Evolutionary conservation across 495 filamentous ascomycete species (phyloP), one percentile per base, ranked within the genome.

Genomic region (Aspergillus ostianus): DNA sequence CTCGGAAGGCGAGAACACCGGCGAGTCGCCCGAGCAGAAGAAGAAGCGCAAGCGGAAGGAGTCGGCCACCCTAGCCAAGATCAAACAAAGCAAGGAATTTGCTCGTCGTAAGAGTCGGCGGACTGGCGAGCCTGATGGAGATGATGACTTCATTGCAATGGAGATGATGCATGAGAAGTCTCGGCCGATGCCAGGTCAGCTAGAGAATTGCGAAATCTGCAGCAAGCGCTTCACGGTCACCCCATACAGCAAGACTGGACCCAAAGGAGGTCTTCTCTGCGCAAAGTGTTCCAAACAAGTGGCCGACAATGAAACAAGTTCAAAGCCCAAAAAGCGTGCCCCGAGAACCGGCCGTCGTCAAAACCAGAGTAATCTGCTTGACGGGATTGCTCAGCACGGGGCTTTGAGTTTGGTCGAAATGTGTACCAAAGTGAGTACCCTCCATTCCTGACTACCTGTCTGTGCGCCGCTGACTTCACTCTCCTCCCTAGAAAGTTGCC

Each of bases 161-260:
- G 79, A 86, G 27, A 81, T 87, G 49, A 77, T 87, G 70, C 77
- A 87, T 58, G 78, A 86, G 58, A 86, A 85, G 60, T 65, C 80
- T 30, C 80, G 80, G n/a, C 88, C 87, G 45, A 66, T 87, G 17
- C 90, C 94, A 0, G 93, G 91, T 2, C 94, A 98, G 71, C 83
- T 91, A 60, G 90, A 87, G 27, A 93, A 96, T 64, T 98, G 94
- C 64, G 91, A 90, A 49, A 73, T 83, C 7, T 98, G 94, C 68
- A 80, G 84, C 21, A 93, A 91, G 65, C 87, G 94, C 23, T 98
- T 98, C 67, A 97, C 92, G 0, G 94, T 98, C 27, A 97, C 94
- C 0, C 77, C 92, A 0, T 98, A 98, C 69, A 90, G 87, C 62
- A 89, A 90, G 64, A 82, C 85, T n/a, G 90, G 89, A 15, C 88